A percentile compares a stretch with the other conserved stretches of the same genome.
These are phyloP conservation scores for Pseudoturritis turrita DNA, from an alignment of 345 rosid species.

Conservation along the genomic window DNA sequence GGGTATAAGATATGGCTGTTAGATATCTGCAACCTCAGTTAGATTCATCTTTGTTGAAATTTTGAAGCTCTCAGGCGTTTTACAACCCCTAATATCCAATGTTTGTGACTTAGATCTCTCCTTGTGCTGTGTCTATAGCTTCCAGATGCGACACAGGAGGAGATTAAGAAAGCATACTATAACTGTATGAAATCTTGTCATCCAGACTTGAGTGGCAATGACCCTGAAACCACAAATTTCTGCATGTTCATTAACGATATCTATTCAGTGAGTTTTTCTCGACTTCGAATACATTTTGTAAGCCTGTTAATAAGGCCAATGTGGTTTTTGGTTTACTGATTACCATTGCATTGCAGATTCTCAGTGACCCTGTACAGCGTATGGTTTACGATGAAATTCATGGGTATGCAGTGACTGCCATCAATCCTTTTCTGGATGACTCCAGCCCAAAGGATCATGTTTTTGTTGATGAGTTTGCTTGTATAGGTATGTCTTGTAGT, in stretches of 20 bases:
- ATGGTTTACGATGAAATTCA: conserved; percentile 98
- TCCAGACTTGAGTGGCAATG: conserved; percentile 89
- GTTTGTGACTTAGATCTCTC: background rate
- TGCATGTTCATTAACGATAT: conserved; percentile 94
- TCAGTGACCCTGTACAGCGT: conserved; percentile 92
- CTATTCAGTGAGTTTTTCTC: conserved; percentile 55
- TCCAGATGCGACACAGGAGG: conserved; percentile 82
- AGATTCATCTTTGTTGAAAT: no score
- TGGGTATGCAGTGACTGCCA: conserved; percentile 76
- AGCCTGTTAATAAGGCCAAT: background rate
- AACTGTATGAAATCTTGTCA: conserved; percentile 97
- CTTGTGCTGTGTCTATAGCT: conserved; percentile 31
- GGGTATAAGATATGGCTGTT: no score
- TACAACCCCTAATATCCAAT: background rate
- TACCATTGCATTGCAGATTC: conserved; percentile 55
- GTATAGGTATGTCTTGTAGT: conserved; percentile 59
- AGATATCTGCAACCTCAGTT: no score
- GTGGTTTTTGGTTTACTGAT: background rate
- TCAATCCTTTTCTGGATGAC: conserved; percentile 84
- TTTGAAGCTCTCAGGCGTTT: background rate
- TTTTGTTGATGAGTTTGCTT: conserved; percentile 94
- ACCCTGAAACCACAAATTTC: conserved; percentile 78
- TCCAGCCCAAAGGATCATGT: conserved; percentile 60
- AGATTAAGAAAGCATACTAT: conserved; percentile 93
- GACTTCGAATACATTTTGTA: background rate